Percentiles rank a stretch among this genome's conserved stretches.
phyloP scores from a whole-genome alignment of 768 basidiomycete genomes.

The Hypholoma fasciculare region DNA sequence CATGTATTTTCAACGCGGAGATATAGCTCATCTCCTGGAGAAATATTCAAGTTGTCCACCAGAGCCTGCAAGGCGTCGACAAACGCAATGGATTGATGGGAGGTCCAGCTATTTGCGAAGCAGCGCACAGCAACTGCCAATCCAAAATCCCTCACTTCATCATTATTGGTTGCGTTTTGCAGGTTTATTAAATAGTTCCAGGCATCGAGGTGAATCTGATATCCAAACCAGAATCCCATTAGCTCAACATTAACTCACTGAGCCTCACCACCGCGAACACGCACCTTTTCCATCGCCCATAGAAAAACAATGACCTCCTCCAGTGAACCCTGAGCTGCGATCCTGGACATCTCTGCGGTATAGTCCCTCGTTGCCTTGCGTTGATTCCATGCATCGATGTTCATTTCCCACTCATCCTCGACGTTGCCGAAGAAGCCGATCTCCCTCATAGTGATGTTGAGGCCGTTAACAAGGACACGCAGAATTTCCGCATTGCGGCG shows the following conservation, averaged over 20 bases:
- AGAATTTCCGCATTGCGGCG: conserved; percentile 40
- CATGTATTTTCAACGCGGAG: conserved; percentile 50
- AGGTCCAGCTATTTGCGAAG: conserved; percentile 66
- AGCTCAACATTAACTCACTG: not conserved
- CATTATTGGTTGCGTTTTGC: conserved; percentile 6
- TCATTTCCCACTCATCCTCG: conserved; percentile 43
- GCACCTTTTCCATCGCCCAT: conserved; percentile 80
- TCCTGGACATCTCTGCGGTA: conserved; percentile 67
- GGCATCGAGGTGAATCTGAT: conserved; percentile 67
- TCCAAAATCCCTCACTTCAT: conserved; percentile 7
- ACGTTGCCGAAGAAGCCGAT: conserved; percentile 61
- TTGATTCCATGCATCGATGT: conserved; percentile 49
- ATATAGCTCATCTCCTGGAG: conserved; percentile 34
- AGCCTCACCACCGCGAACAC: not conserved
- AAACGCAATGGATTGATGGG: conserved; percentile 51
- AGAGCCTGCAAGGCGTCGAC: conserved; percentile 49
- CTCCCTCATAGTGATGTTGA: conserved; percentile 58
- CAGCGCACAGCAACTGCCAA: conserved; percentile 33
- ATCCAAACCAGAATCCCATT: not conserved
- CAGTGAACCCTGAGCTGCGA: conserved; percentile 43
- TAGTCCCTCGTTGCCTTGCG: conserved; percentile 67
- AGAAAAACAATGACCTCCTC: conserved; percentile 71
- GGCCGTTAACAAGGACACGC: conserved; percentile 47
- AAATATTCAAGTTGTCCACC: conserved; percentile 43
- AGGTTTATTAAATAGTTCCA: conserved; percentile 52